Evolutionary conservation across 345 rosid species (phyloP), one percentile per base, ranked within the genome.

Genomic region (Ceriops tagal): DNA sequence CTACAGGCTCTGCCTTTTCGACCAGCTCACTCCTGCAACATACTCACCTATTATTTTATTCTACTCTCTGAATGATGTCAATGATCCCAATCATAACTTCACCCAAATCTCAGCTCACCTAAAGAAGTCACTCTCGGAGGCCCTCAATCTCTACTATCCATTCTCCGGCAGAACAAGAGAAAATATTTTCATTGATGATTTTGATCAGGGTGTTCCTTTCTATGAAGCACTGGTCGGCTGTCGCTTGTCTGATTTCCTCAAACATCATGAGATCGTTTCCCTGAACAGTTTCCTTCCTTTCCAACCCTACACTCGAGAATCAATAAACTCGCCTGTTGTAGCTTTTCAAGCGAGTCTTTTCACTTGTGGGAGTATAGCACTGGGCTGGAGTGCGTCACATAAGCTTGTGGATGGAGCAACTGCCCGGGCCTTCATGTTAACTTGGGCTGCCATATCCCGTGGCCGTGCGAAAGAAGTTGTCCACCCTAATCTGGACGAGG

Each of bases 21-120:
- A 58, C 37, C 80, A 77, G 34, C 76, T 77, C 9, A 77, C 73
- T 15, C 80, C 80, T 26, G 6, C 52, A 37, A 72, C 73, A 2
- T 77, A 77, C 20, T 2, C 66, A 6, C 73, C 76, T 1, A 1
- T 21, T 7, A 68, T 77, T 46, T 64, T 77, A 20, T 77, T 71
- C 76, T 72, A 72, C 69, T 52, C 70, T 2, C 6, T 16, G 53
- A 6, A 6, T 3, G 7, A 11, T 39, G 46, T 0, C 2, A 43
- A 30, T 56, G 49, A 47, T 47, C 5, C 58, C 61, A 76, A 55
- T 53, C 16, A 56, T 31, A 13, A 16, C 56, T 5, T 46, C 53
- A 20, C 46, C 19, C 64, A 31, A 58, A 22, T 37, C 35, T 3
- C 21, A 32, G n/a, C 20, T 9, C 76, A 20, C 31, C 37, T 72